A percentile compares a stretch with the other conserved stretches of the same genome.
These are phyloP conservation scores for Hortiboletus flavorubellus DNA, from an alignment of 768 basidiomycete genomes.

Conservation along the genomic window DNA sequence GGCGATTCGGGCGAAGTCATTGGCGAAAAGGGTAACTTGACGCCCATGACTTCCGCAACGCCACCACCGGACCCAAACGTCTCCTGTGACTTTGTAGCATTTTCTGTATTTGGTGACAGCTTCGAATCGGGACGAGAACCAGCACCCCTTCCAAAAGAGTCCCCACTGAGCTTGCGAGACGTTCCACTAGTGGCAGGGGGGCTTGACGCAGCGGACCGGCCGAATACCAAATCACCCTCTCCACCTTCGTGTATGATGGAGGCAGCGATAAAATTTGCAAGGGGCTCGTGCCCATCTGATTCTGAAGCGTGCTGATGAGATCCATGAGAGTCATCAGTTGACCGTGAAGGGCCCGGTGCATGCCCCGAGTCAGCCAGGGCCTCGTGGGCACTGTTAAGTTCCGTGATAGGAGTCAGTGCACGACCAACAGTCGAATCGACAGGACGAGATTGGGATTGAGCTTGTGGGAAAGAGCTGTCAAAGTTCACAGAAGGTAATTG, in stretches of 20 bases:
- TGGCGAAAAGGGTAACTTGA: conserved; percentile 32
- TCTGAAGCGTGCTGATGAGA: conserved; percentile 14
- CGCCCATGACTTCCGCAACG: conserved; percentile 26
- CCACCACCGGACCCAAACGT: conserved; percentile 7
- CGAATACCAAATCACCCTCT: conserved; percentile 15
- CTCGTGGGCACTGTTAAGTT: conserved; percentile 37
- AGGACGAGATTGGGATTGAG: conserved; percentile 13
- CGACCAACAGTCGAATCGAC: conserved; percentile 27
- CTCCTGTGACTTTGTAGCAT: conserved; percentile 21
- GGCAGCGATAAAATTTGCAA: conserved; percentile 16
- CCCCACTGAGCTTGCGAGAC: conserved; percentile 33
- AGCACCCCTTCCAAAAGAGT: conserved; percentile 30
- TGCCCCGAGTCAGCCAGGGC: conserved; percentile 22
- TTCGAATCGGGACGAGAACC: conserved; percentile 41
- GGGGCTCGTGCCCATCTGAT: conserved; percentile 28
- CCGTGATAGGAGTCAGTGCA: conserved; percentile 65
- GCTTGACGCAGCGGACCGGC: conserved; percentile 21
- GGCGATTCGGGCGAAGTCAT: conserved; percentile 29
- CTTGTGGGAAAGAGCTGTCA: conserved; percentile 23
- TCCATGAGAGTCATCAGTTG: conserved; percentile 16
- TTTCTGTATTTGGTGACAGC: conserved; percentile 29
- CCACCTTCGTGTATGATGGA: conserved; percentile 21
- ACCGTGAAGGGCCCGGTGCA: conserved; percentile 13
- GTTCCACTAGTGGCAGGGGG: conserved; percentile 25
- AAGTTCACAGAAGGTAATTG: conserved; percentile 65